Base-by-base conservation (phyloP, 352 stramenopile genomes). In the Globisporangium iwayamae region DNA sequence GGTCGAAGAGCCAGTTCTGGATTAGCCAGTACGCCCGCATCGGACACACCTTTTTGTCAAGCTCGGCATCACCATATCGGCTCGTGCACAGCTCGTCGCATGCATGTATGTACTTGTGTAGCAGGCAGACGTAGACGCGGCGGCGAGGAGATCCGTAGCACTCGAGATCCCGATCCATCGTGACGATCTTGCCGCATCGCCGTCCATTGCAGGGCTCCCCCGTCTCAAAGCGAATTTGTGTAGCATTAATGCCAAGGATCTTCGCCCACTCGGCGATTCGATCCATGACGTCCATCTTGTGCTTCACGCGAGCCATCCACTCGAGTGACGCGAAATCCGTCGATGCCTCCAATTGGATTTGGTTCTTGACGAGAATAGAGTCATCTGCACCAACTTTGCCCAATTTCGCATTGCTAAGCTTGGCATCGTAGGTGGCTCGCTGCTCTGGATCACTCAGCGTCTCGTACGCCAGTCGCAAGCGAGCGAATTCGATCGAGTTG, bases 251-350 rank as follows among this genome's bases (percentile, higher is more conserved):
- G 4, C 64, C 67, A 16, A 91, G 68, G 14, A 93, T 66, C 62
- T 79, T 87, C 18, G 78, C 81, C 84, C 84, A 93, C 56, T 88
- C 77, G 8, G 84, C 70, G 52, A 93, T 88, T 9, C 79, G 75
- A 41, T 86, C 84, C 82, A 93, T 93, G 1, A 93, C 84, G 54
- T 93, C 84, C 82, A 91, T 93, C 60, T 93, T 93, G 80, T 93
- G 82, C 63, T 93, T 91, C 16, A 93, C 78, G 4, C 84, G 79
- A 7, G 78, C 79, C 80, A 93, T 91, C 84, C 84, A 93, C 68
- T 93, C 84, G 2, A 93, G 71, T 4, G 81, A 91, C 36, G 84
- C 84, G 69, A 91, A 91, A 56, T 93, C 81, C 18, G 76, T 85
- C 14, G 77, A 76, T 13, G 80, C 82, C 63, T 93, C 84, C 2